Evolutionary conservation across 2,329 filamentous ascomycete genomes (phyloP), one percentile per base, ranked within the genome.

Genomic region (Phialophora tarda): DNA sequence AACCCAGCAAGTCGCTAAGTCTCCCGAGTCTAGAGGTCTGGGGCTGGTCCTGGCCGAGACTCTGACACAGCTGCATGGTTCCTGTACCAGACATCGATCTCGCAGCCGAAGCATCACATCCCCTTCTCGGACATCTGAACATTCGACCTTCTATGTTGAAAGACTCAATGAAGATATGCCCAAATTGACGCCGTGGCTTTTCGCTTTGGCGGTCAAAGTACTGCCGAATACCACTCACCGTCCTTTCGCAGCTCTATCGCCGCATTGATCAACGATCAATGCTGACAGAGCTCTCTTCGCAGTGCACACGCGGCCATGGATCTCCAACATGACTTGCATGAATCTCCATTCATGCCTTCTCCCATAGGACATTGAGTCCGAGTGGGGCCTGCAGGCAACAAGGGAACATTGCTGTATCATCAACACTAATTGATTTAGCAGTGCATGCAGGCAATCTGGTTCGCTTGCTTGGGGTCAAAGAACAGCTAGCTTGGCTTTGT

Each of bases 291-390:
- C 57, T 34, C 23, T 34, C 41, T 48, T 38, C 3, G 38, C 30
- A 14, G 48, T 26, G 23, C 14, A 51, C 12, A 53, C 21, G 44
- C 59, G 26, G 30, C 30, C 24, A 4, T 24, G 47, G 47, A 48
- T 32, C 47, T 23, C 23, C 30, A 38, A 47, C 59, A 61, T 61
- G 59, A 53, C 47, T 44, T 61, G 48, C 59, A 61, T 61, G 59
- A 2, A 61, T 61, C 48, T 61, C 59, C 47, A 44, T 41, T 48
- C 12, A 44, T 44, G 57, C 30, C 23, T 17, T 7, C 17, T 30
- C 24, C 21, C 44, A 41, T 50, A 48, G 57, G 28, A 28, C 24
- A 8, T 50, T 32, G 26, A 51, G 48, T 26, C 14, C 21, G n/a
- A 6, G 5, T 59, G 41, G 44, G 41, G 57, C 30, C 8, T 34